Percentiles rank a stretch among this genome's conserved stretches.
Evolutionary conservation across 1,284 basidiomycete species (phyloP).

Genomic region (Pseudozyma thailandica): DNA sequence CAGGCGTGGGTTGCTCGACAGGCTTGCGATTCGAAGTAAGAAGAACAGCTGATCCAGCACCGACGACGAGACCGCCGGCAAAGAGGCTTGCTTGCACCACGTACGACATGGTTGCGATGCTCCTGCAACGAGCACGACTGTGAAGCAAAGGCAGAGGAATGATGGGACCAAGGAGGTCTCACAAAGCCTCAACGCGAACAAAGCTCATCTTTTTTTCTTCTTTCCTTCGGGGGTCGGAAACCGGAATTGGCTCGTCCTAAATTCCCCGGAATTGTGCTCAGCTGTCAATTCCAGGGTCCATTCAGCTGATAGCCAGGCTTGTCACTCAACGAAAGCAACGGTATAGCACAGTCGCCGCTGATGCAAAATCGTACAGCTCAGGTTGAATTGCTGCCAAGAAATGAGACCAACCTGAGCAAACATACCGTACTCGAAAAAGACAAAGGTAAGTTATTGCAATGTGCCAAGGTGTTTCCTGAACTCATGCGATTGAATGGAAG

Average conservation of each 20-base stretch:
- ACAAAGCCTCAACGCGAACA: neutral
- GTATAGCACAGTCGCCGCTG: too few species aligned
- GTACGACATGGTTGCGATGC: constrained; percentile 85
- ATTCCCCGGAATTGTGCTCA: neutral
- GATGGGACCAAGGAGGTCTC: neutral
- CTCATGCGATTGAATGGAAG: too few species aligned
- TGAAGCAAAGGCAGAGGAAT: neutral
- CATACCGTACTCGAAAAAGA: too few species aligned
- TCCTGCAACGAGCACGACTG: too few species aligned
- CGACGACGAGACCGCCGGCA: constrained; percentile 77
- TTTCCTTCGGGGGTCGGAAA: too few species aligned
- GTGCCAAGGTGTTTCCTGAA: too few species aligned
- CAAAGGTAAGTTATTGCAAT: too few species aligned
- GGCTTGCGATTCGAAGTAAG: constrained; percentile 21
- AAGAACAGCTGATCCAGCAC: constrained; percentile 72
- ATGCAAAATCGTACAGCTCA: too few species aligned
- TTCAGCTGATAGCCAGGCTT: neutral
- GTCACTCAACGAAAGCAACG: too few species aligned
- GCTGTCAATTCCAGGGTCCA: constrained; percentile 14
- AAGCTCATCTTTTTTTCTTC: neutral
- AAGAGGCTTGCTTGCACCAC: constrained; percentile 89
- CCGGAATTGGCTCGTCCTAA: neutral
- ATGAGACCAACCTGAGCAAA: too few species aligned
- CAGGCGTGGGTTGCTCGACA: constrained; percentile 1
- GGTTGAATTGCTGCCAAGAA: too few species aligned